phyloP scores from a whole-genome alignment of 2,329 filamentous ascomycete genomes.

The Sodiomyces alkalinus region DNA sequence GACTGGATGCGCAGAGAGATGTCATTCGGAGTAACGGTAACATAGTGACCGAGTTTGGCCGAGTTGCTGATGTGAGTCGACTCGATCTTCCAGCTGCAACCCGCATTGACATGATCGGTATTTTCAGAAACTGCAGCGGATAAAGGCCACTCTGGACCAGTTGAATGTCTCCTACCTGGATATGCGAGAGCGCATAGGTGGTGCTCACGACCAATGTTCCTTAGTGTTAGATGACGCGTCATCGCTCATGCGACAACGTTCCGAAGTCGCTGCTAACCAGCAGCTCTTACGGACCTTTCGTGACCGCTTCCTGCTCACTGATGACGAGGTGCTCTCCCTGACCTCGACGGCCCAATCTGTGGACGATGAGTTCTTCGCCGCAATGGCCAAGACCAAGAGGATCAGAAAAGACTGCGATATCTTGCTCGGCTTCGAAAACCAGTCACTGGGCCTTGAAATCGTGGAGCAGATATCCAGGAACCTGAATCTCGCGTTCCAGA shows the following conservation, averaged over 20 bases:
- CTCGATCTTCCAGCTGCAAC: not conserved
- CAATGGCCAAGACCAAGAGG: constrained; percentile 65
- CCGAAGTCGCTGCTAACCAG: constrained; percentile 66
- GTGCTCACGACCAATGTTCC: constrained; percentile 60
- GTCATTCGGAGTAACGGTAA: constrained; percentile 86
- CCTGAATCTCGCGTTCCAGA: constrained; percentile 83
- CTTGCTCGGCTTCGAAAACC: constrained; percentile 77
- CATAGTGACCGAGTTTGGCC: constrained; percentile 75
- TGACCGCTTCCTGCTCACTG: constrained; percentile 69
- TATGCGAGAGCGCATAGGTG: constrained; percentile 62
- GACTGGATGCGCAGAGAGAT: constrained; percentile 76
- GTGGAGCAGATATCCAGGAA: constrained; percentile 83
- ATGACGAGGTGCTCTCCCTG: constrained; percentile 61
- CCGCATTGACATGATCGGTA: not conserved
- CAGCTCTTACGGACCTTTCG: constrained; percentile 63
- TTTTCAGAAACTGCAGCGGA: constrained; percentile 65
- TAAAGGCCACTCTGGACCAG: constrained; percentile 62
- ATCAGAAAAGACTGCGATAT: constrained; percentile 83
- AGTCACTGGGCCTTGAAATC: constrained; percentile 73
- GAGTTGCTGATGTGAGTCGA: constrained; percentile 68
- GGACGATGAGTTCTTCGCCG: constrained; percentile 68
- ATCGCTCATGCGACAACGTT: constrained; percentile 55
- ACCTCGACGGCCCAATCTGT: constrained; percentile 71
- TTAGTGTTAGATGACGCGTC: constrained; percentile 66
- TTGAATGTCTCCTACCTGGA: constrained; percentile 68